Evolutionary conservation across 2,329 filamentous ascomycete species (phyloP).

Genomic region (Nemania sp.): DNA sequence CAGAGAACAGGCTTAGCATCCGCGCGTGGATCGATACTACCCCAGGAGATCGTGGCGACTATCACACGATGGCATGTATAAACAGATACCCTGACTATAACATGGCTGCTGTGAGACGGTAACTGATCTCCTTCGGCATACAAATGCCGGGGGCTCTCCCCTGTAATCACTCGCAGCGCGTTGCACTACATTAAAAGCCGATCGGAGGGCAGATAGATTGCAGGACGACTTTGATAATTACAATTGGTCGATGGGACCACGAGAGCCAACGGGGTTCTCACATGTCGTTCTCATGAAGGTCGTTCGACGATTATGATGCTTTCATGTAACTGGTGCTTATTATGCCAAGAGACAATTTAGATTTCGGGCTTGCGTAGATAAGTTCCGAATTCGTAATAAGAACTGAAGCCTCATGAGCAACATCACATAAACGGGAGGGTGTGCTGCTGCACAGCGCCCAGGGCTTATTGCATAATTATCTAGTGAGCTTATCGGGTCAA

Average conservation of each 20-base stretch:
- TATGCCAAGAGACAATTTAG: no score
- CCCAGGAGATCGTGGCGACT: not conserved
- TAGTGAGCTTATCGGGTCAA: not conserved
- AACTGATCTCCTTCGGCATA: not conserved
- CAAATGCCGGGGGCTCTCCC: slow-evolving; percentile 7
- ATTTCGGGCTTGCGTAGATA: slow-evolving; percentile 5
- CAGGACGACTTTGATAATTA: not conserved
- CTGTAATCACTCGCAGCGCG: slow-evolving; percentile 8
- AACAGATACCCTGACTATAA: not conserved
- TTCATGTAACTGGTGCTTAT: no score
- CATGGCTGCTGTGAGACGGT: slow-evolving; percentile 1
- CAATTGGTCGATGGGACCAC: not conserved
- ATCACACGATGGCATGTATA: not conserved
- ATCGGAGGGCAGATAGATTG: slow-evolving; percentile 16
- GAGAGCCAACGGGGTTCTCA: slow-evolving; percentile 1
- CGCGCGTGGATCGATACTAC: not conserved
- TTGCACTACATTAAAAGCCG: slow-evolving; percentile 19
- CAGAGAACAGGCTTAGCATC: no score
- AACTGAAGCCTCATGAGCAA: no score
- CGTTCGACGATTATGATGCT: not conserved
- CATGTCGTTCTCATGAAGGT: not conserved
- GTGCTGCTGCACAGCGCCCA: no score
- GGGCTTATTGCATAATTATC: not conserved
- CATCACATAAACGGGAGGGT: no score
- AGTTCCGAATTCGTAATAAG: slow-evolving; percentile 11